Evolutionary conservation across 169 alveolate species (phyloP).

Genomic region (Plasmodium malariae): DNA sequence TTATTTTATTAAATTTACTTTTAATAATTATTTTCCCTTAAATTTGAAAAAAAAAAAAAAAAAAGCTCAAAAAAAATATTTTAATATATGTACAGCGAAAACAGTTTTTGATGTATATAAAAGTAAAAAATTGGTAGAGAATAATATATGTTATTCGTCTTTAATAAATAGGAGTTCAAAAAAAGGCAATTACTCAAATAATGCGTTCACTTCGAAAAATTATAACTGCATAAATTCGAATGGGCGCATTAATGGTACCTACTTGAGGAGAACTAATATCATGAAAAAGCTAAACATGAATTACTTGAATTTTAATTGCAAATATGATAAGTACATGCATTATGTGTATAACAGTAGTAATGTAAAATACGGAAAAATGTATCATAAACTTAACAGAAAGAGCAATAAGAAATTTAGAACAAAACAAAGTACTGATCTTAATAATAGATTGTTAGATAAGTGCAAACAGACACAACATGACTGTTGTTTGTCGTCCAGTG

Average conservation of each 20-base stretch:
- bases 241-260: too few species aligned
- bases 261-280: constrained; percentile 6
- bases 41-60: constrained; percentile 25
- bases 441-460: constrained; percentile 10
- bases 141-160: too few species aligned
- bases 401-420: not conserved
- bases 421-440: constrained; percentile 14
- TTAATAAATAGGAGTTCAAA: too few species aligned
- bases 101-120: too few species aligned
- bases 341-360: constrained; percentile 53
- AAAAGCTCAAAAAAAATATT: not conserved
- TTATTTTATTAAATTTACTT: constrained; percentile 50
- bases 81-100: too few species aligned
- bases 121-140: too few species aligned
- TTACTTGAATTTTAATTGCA: constrained; percentile 7
- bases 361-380: constrained; percentile 14
- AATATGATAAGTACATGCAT: constrained; percentile 42
- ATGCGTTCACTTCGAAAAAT: too few species aligned
- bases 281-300: constrained; percentile 24
- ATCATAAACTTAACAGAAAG: constrained; percentile 28
- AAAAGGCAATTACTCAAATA: too few species aligned
- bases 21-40: constrained; percentile 52
- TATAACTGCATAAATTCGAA: too few species aligned
- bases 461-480: not conserved
- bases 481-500: constrained; percentile 1